phyloP scores from a whole-genome alignment of 306 rosid genomes.

The Quillaja saponaria region DNA sequence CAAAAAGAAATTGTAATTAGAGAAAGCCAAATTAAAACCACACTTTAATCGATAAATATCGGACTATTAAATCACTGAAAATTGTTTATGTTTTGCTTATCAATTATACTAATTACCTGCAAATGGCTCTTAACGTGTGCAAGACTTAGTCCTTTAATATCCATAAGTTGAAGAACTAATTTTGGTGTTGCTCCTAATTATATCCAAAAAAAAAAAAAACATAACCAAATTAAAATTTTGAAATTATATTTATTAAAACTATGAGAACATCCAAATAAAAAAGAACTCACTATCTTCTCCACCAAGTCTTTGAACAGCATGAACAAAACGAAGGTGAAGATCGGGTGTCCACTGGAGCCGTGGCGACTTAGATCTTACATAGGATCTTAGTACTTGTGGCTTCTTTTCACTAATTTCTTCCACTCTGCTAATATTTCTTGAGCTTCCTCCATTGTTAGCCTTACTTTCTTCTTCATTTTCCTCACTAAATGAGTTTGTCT shows the following conservation, averaged over 20 bases:
- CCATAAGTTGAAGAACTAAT: constrained; percentile 96
- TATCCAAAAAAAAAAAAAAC: constrained; percentile 13
- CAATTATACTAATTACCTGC: constrained; percentile 49
- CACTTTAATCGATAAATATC: no score
- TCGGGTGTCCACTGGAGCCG: constrained; percentile 93
- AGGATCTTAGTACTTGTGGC: constrained; percentile 65
- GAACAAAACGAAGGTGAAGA: constrained; percentile 85
- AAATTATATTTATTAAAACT: constrained; percentile 5
- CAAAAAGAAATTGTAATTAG: not conserved
- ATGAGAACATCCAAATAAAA: constrained; percentile 19
- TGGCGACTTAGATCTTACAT: constrained; percentile 90
- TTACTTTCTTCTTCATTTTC: constrained; percentile 36
- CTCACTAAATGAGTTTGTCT: constrained; percentile 46
- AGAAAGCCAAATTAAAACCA: not conserved
- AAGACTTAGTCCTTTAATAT: constrained; percentile 82
- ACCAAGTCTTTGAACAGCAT: constrained; percentile 89
- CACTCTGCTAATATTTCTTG: constrained; percentile 78
- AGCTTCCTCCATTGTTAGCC: constrained; percentile 60
- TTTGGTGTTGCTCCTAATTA: constrained; percentile 89
- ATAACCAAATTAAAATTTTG: not conserved
- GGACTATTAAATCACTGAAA: no score
- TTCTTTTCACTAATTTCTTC: constrained; percentile 75
- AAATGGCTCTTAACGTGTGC: constrained; percentile 99
- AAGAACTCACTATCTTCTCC: constrained; percentile 84
- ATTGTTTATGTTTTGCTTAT: not conserved